Base-by-base conservation (phyloP, 768 basidiomycete genomes). In the Crucibulum laeve region DNA sequence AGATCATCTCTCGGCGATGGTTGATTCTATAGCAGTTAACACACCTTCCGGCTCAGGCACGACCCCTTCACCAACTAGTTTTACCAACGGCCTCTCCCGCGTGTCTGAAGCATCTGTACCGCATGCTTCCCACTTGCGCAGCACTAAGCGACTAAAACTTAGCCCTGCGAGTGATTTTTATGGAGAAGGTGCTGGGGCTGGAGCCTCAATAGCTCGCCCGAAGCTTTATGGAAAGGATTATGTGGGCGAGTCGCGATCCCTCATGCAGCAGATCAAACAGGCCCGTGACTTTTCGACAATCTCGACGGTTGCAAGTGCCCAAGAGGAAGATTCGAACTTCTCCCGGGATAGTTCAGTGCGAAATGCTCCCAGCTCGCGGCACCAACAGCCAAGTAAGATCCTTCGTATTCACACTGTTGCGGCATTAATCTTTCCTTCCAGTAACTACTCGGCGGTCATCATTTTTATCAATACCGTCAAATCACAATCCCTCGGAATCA, bases 1-100 rank as follows among this genome's bases (percentile, higher is more conserved):
- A 34, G 89, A 95, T 17, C 91, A 96, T 58, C 79, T 98, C 33
- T 91, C 91, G 2, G 91, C 89, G 0, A 79, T 98, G 65, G 92
- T 95, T 2, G 94, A 96, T 52, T 90, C 91, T 2, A 94, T 97
- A 47, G 92, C 91, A n/a, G 69, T 86, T 30, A 83, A 86, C 49
- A 80, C 82, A 0, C 79, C 80, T 0, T 84, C 87, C 22, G 79
- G 69, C 18, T 76, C 74, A 41, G 71, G 68, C 1, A 66, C 72
- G 5, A 73, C 63, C 3, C 67, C 68, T 1, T 73, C 74, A 6
- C 69, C 76, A 5, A 68, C 75, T 1, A 77, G 71, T 32, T 67
- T 74, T 24, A 58, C 53, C 26, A 67, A 69, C 34, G 56, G 61
- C 13, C 61, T 78, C 22, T 77, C 79, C 39, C 69, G 68, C 4